These are phyloP conservation scores for Cardamine chenopodiifolia DNA, from an alignment of 345 rosid genomes.

Conservation along the genomic window DNA sequence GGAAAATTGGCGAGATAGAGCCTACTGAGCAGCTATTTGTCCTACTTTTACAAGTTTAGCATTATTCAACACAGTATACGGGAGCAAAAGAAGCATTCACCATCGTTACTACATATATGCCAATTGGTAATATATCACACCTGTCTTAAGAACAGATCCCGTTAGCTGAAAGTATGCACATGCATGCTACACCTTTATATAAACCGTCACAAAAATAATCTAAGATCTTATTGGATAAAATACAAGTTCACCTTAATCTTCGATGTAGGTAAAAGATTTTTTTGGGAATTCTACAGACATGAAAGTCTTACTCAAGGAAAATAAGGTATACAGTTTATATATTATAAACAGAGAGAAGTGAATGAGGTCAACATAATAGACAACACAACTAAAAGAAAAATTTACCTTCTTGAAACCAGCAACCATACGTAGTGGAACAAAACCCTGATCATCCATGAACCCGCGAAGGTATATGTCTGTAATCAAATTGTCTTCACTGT, in stretches of 20 bases:
- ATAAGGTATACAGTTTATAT: not conserved
- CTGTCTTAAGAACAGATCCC: slow-evolving; percentile 14
- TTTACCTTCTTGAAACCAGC: slow-evolving; percentile 84
- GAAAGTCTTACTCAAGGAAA: not conserved
- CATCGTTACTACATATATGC: not conserved
- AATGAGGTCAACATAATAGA: slow-evolving; percentile 15
- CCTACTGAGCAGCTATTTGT: not conserved
- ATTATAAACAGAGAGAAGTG: slow-evolving; percentile 14
- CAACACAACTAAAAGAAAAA: slow-evolving; percentile 15
- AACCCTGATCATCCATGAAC: slow-evolving; percentile 90
- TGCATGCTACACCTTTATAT: slow-evolving; percentile 11
- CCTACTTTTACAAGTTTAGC: not conserved
- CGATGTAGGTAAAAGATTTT: not conserved
- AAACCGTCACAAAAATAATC: slow-evolving; percentile 13
- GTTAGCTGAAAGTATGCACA: slow-evolving; percentile 7
- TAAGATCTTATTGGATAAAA: not conserved
- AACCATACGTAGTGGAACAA: slow-evolving; percentile 66
- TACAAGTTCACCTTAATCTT: slow-evolving; percentile 1
- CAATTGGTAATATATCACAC: slow-evolving; percentile 2
- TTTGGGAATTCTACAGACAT: not conserved
- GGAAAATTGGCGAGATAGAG: not conserved
- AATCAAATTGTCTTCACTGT: slow-evolving; percentile 81
- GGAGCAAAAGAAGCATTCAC: slow-evolving; percentile 8
- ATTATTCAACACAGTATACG: not conserved
- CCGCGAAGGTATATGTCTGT: slow-evolving; percentile 74